Percentiles rank a stretch among this genome's conserved stretches.
Conservation (phyloP, 192 early-diverging fungal genomes). For the Anaeromyces robustus region DNA sequence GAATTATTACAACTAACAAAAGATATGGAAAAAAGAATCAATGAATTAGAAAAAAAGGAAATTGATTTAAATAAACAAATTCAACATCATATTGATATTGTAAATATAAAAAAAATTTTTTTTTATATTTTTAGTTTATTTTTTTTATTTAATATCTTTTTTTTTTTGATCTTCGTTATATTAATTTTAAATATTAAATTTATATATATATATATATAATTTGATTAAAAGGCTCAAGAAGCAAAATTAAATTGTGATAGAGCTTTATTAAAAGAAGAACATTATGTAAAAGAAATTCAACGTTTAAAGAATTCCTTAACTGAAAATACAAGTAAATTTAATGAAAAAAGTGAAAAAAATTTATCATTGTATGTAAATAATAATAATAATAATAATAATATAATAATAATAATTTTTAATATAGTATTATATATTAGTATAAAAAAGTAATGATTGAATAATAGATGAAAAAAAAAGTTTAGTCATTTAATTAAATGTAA, state of each 20-base stretch:
- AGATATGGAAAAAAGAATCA: not conserved
- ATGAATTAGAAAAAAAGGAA: not conserved
- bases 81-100: not conserved
- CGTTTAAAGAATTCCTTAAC: not conserved
- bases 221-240: not conserved
- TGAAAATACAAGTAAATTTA: not conserved
- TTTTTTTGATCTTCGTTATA: no score
- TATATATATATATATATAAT: no score
- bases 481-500: no score
- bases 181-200: no score
- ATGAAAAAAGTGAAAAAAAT: not conserved
- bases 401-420: no score
- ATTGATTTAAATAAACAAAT: not conserved
- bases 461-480: no score
- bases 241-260: not conserved
- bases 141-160: no score
- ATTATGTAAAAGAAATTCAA: not conserved
- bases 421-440: not conserved
- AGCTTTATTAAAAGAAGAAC: not conserved
- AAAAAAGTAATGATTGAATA: no score
- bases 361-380: not conserved
- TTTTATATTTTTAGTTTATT: no score
- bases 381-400: no score
- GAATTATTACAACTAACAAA: not conserved
- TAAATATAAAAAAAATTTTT: not conserved